Conservation (phyloP, 106 monocot genomes). For the Acanthochlamys bracteata region DNA sequence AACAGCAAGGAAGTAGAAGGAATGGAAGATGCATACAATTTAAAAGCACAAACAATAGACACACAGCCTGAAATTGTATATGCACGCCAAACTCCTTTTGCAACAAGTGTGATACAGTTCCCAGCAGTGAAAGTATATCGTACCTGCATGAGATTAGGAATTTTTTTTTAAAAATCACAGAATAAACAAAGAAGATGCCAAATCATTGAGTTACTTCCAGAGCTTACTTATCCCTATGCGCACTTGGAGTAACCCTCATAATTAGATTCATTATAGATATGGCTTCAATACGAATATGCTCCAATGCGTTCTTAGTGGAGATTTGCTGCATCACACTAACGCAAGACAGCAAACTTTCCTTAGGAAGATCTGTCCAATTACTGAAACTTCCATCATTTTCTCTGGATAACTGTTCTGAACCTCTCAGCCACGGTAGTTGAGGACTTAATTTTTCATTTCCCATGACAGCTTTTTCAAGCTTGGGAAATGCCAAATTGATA, state of each 20-base stretch:
- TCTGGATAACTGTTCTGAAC: slow-evolving; percentile 12
- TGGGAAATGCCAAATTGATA: background rate
- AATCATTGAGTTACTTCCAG: background rate
- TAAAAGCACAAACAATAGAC: slow-evolving; percentile 61
- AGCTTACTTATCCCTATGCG: slow-evolving; percentile 17
- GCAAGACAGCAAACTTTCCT: slow-evolving; percentile 20
- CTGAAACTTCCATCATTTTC: slow-evolving; percentile 7
- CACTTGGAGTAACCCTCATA: slow-evolving; percentile 23
- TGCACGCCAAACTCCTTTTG: slow-evolving; percentile 36
- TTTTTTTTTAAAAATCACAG: background rate
- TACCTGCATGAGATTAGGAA: slow-evolving; percentile 32
- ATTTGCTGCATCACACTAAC: slow-evolving; percentile 32
- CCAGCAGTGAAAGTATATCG: slow-evolving; percentile 29
- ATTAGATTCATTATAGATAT: slow-evolving; percentile 55
- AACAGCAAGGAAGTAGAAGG: too few relatives aligned
- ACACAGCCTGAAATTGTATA: slow-evolving; percentile 56
- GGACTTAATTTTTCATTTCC: slow-evolving; percentile 7
- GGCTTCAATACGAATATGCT: slow-evolving; percentile 26
- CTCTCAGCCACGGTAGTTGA: background rate
- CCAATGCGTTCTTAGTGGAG: slow-evolving; percentile 11
- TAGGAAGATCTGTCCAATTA: slow-evolving; percentile 15
- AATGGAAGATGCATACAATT: slow-evolving; percentile 36
- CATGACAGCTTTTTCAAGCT: background rate
- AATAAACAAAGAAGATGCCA: slow-evolving; percentile 8
- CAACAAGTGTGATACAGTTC: slow-evolving; percentile 34